Percentiles rank a stretch among this genome's conserved stretches.
phyloP scores from a whole-genome alignment of 148 eudicot species.

The Rhododendron molle region DNA sequence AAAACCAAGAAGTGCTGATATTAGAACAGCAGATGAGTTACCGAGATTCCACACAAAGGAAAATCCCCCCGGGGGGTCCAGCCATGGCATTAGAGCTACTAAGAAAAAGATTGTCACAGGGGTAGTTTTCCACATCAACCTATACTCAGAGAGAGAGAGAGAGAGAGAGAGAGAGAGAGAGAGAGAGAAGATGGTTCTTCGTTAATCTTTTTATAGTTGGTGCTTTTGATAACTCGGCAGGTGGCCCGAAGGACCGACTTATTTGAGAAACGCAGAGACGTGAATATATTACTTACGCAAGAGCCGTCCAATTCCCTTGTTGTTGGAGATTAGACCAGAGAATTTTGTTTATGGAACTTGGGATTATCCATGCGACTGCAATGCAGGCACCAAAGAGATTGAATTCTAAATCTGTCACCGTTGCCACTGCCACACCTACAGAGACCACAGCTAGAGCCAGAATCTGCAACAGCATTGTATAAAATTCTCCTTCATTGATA shows the following conservation, averaged over 20 bases:
- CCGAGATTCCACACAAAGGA: constrained; percentile 64
- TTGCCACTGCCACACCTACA: constrained; percentile 82
- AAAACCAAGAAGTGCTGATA: constrained; percentile 77
- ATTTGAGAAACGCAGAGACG: not conserved
- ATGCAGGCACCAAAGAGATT: constrained; percentile 79
- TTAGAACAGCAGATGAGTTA: constrained; percentile 46
- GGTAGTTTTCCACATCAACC: constrained; percentile 96
- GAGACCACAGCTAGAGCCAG: constrained; percentile 67
- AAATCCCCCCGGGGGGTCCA: constrained; percentile 84
- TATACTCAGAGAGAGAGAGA: constrained; percentile 12
- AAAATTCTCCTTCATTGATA: not conserved
- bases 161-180: not conserved
- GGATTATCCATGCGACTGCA: constrained; percentile 78
- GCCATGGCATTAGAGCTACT: constrained; percentile 69
- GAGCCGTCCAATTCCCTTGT: constrained; percentile 87
- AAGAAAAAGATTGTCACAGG: constrained; percentile 79
- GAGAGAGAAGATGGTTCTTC: not conserved
- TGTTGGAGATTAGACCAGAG: constrained; percentile 87
- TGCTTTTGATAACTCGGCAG: not conserved
- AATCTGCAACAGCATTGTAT: constrained; percentile 38
- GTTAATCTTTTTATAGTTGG: not conserved
- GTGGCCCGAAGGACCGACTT: not conserved
- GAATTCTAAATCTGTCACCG: constrained; percentile 84
- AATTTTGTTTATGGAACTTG: constrained; percentile 84
- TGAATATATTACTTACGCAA: constrained; percentile 50